Evolutionary conservation across 371 early-diverging fungal species (phyloP), one percentile per base, ranked within the genome.

Genomic region (Apophysomyces trapeziformis): DNA sequence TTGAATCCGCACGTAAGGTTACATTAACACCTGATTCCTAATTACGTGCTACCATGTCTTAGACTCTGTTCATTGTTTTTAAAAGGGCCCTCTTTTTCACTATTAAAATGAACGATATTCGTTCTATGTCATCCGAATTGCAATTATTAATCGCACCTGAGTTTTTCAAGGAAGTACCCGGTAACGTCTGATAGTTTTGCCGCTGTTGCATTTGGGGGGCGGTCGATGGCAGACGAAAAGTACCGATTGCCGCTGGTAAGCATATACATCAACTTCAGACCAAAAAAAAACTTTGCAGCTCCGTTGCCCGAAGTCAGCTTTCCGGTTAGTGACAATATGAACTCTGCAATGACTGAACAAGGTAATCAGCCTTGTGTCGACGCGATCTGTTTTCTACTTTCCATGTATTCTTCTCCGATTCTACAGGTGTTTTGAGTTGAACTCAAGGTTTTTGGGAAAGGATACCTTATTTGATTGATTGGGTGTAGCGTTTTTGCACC

Each of bases 301-400:
- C 54, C 54, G 54, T 50, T 13, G 9, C 21, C n/a, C 21, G 4
- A 50, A 50, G 54, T 50, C 54, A 50, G 54, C 54, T 50, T 45
- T 21, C 21, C 32, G 18, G 9, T 50, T 26, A 50, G 9, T 21
- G 54, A 50, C 32, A 21, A n/a, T 21, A 50, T 50, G 16, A 13
- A 47, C 18, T 47, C 16, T 47, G 47, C 0, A 47, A 14, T 9
- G n/a, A n/a, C 54, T 50, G 54, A 50, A 50, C 54, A 50, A 50
- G 54, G 54, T 21, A 50, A 50, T 11, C 21, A 21, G 21, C 54
- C 54, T 50, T 50, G 54, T 50, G 54, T 21, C 16, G 9, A 50
- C 2, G 21, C 21, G 5, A 21, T 50, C 54, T 50, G 54, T 21
- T 50, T 50, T 50, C 54, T 50, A 21, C 21, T 18, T 45, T 45